Evolutionary conservation across 1,284 basidiomycete species (phyloP).

Genomic region (Earliella scabrosa): DNA sequence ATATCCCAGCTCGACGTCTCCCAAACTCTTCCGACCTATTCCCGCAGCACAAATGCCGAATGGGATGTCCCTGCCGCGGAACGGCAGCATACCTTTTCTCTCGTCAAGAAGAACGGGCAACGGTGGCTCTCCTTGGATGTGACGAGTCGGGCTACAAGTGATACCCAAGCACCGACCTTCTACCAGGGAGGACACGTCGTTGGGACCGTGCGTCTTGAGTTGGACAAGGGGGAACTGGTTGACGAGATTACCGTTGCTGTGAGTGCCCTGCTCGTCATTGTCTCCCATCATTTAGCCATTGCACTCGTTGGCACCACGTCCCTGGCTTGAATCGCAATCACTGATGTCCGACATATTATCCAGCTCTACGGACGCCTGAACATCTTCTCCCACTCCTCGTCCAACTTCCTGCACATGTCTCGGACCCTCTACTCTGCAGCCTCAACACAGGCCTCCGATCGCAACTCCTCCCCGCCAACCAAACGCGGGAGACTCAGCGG

Average conservation of each 20-base stretch:
- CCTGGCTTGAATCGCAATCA: too few species aligned
- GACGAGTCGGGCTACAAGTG: constrained; percentile 42
- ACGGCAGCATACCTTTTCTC: constrained; percentile 23
- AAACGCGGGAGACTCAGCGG: constrained; percentile 50
- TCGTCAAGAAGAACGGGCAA: constrained; percentile 23
- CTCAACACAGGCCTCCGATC: neutral
- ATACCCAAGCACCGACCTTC: constrained; percentile 43
- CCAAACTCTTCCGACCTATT: constrained; percentile 23
- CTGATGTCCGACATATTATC: neutral
- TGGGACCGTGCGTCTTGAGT: constrained; percentile 48
- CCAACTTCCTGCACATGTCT: constrained; percentile 43
- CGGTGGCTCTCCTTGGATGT: constrained; percentile 49
- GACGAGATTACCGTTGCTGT: constrained; percentile 49
- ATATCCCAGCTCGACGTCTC: constrained; percentile 8
- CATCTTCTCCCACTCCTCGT: constrained; percentile 17
- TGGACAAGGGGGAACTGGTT: constrained; percentile 47
- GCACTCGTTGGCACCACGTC: too few species aligned
- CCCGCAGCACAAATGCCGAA: constrained; percentile 3
- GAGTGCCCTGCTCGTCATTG: constrained; percentile 19
- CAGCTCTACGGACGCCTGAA: constrained; percentile 32
- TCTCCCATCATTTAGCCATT: too few species aligned
- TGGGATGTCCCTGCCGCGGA: constrained; percentile 21
- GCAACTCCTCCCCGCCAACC: too few species aligned
- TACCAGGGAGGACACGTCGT: constrained; percentile 47
- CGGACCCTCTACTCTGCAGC: constrained; percentile 29